Evolutionary conservation across 208 protist species (phyloP).

Genomic region (Leishmania arabica): DNA sequence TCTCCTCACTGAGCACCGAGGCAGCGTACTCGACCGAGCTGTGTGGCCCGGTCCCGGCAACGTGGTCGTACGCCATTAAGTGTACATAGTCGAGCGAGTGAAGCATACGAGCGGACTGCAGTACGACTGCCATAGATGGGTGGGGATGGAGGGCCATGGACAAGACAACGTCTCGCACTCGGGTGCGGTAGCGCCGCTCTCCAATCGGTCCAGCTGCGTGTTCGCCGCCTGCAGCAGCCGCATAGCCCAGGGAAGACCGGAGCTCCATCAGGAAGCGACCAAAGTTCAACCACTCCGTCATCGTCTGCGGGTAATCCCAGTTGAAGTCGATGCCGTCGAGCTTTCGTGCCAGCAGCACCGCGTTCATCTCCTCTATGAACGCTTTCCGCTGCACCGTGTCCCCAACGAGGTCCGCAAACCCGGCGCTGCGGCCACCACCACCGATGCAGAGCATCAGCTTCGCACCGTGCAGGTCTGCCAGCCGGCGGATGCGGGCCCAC

Average conservation of each 20-base stretch:
- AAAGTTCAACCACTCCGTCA: constrained; percentile 49
- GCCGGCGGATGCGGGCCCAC: constrained; percentile 36
- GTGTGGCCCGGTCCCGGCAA: constrained; percentile 21
- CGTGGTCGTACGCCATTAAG: constrained; percentile 73
- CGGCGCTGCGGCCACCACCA: constrained; percentile 56
- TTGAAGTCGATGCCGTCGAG: constrained; percentile 83
- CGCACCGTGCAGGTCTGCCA: constrained; percentile 43
- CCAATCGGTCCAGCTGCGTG: neutral
- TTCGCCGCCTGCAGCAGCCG: neutral
- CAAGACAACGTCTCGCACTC: constrained; percentile 17
- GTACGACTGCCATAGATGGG: constrained; percentile 17
- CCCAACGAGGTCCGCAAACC: constrained; percentile 43
- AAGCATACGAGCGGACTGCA: constrained; percentile 32
- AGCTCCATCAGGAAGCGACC: constrained; percentile 40
- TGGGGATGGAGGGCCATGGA: constrained; percentile 57
- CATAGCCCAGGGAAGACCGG: constrained; percentile 22
- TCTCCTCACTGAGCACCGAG: constrained; percentile 18
- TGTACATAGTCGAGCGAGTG: constrained; percentile 54
- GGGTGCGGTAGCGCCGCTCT: constrained; percentile 2
- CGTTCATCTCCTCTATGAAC: constrained; percentile 43
- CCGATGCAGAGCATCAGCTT: constrained; percentile 71
- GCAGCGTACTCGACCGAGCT: constrained; percentile 43
- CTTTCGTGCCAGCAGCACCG: constrained; percentile 30
- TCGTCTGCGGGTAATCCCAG: constrained; percentile 67
- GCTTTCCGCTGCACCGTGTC: constrained; percentile 18